Base-by-base conservation (phyloP, 345 rosid genomes). In the Cardamine resedifolia region DNA sequence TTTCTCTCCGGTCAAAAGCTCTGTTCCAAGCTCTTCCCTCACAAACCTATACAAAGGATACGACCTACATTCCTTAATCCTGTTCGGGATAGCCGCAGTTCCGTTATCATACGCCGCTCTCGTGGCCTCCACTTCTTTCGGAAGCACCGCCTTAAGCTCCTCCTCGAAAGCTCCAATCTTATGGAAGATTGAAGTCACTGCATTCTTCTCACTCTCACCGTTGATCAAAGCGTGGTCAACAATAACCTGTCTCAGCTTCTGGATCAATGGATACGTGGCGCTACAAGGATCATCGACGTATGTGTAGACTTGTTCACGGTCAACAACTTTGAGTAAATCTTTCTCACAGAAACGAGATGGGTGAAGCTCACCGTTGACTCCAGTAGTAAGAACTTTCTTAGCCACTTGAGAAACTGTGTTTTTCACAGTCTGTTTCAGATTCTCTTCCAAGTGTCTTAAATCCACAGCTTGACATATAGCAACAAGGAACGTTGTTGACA, bases 361-460 rank as follows among this genome's bases (percentile, higher is more conserved):
- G 65, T 87, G 92, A 71, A 90, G 93, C 79, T 87, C 86, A 11
- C 89, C 88, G 7, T 83, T 84, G 58, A 52, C 36, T 10, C 86
- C 87, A 38, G 81, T 75, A 2, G 83, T 83, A 0, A 90, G 69
- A 51, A 84, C 80, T 41, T 80, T 80, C 72, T 84, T 85, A 1
- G 87, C 83, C 23, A 84, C 87, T 50, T 86, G 89, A 33, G 77
- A 62, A 16, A 88, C 88, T 0, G 87, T 71, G 83, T 70, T 83
- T 76, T 81, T 83, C 60, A 90, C 89, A 0, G 85, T 78, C 9
- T 55, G 81, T 78, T 47, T 88, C 53, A 90, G 58, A 63, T 83
- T 84, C 84, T 88, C 96, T 60, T 88, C 96, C 75, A 90, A 44
- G 58, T 90, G 94, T 82, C 94, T 83, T 44, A 88, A 45, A 67